A percentile compares a stretch with the other conserved stretches of the same genome.
phyloP scores from a whole-genome alignment of 2,329 filamentous ascomycete genomes.

The Penicillium concentricum region DNA sequence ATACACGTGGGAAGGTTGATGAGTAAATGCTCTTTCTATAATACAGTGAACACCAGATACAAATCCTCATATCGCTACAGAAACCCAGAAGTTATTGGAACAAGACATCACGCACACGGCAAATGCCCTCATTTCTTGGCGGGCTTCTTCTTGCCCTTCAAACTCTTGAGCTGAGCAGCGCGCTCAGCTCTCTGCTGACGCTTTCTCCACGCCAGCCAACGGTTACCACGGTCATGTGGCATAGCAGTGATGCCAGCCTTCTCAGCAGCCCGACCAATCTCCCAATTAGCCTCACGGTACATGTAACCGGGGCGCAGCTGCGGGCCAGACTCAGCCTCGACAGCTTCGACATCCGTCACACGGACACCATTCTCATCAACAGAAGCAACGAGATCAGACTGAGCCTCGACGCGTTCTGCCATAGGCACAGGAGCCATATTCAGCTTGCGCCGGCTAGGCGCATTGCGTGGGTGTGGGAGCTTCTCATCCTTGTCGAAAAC shows the following conservation, averaged over 20 bases:
- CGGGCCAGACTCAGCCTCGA: slow-evolving; percentile 28
- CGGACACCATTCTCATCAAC: slow-evolving; percentile 25
- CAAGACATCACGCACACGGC: slow-evolving; percentile 20
- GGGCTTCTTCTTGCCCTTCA: slow-evolving; percentile 49
- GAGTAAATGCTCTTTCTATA: slow-evolving; percentile 31
- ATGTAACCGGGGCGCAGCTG: slow-evolving; percentile 58
- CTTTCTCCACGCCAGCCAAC: slow-evolving; percentile 67
- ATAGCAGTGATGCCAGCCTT: slow-evolving; percentile 57
- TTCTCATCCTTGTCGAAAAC: slow-evolving; percentile 78
- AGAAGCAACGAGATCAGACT: slow-evolving; percentile 28
- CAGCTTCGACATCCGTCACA: slow-evolving; percentile 24
- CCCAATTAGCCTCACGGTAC: slow-evolving; percentile 65
- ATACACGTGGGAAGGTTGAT: neutral
- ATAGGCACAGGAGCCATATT: slow-evolving; percentile 63
- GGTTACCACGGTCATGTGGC: slow-evolving; percentile 57
- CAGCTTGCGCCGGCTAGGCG: slow-evolving; percentile 70
- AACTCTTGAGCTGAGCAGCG: slow-evolving; percentile 54
- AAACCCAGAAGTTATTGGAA: slow-evolving; percentile 22
- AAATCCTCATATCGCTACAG: slow-evolving; percentile 27
- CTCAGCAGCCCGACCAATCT: slow-evolving; percentile 65
- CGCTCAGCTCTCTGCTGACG: slow-evolving; percentile 50
- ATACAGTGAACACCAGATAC: slow-evolving; percentile 33
- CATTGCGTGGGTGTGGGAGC: slow-evolving; percentile 73
- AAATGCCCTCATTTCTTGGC: slow-evolving; percentile 34
- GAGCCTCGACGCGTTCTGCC: slow-evolving; percentile 14